Evolutionary conservation across 2,329 filamentous ascomycete species (phyloP).

Genomic region (Colletotrichum graminicola): DNA sequence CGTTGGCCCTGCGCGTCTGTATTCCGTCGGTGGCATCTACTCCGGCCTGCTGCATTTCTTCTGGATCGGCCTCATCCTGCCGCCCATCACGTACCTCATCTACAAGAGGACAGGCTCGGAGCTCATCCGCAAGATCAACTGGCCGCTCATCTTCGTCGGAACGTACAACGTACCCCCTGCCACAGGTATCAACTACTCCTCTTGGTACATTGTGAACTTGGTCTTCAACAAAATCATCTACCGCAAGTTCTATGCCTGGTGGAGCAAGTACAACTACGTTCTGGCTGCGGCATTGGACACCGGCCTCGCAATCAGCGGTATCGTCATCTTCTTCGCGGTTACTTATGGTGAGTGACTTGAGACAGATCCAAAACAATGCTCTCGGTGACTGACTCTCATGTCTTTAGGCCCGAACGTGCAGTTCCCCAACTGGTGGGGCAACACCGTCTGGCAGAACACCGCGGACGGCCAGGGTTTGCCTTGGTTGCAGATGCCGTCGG

Average conservation of each 20-base stretch:
- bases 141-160: slow-evolving; percentile 66
- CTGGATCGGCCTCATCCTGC: slow-evolving; percentile 63
- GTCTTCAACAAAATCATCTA: slow-evolving; percentile 68
- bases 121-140: slow-evolving; percentile 62
- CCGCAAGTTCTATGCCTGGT: slow-evolving; percentile 65
- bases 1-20: slow-evolving; percentile 58
- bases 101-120: slow-evolving; percentile 61
- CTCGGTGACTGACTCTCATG: slow-evolving; percentile 45
- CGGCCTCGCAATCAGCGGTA: slow-evolving; percentile 66
- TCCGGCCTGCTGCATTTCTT: slow-evolving; percentile 64
- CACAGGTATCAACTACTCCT: slow-evolving; percentile 66
- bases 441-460: slow-evolving; percentile 48
- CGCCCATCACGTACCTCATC: slow-evolving; percentile 61
- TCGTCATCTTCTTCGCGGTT: slow-evolving; percentile 62
- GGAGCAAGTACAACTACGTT: slow-evolving; percentile 70
- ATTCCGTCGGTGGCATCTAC: slow-evolving; percentile 59
- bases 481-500: slow-evolving; percentile 23
- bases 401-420: slow-evolving; percentile 55
- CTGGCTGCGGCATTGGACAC: slow-evolving; percentile 69
- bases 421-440: slow-evolving; percentile 66
- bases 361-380: too few species aligned
- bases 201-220: slow-evolving; percentile 67
- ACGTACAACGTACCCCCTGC: slow-evolving; percentile 65
- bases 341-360: slow-evolving; percentile 48
- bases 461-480: slow-evolving; percentile 29